Evolutionary conservation across 495 filamentous ascomycete species (phyloP).

Genomic region (Chaetomium cochliodes): DNA sequence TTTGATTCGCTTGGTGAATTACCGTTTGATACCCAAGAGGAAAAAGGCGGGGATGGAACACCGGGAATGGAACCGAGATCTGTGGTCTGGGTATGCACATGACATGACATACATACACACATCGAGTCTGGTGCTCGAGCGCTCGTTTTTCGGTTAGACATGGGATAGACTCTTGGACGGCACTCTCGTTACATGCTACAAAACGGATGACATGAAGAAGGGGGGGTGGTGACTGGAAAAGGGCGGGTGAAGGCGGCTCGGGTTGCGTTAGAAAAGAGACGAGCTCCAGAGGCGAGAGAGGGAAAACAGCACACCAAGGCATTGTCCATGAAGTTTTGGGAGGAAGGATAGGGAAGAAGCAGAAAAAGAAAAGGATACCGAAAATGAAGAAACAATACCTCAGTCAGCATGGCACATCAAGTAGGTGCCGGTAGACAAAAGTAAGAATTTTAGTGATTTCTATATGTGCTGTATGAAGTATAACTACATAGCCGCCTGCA

Average conservation of each 20-base stretch:
- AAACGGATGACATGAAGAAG: background rate
- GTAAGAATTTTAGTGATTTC: too few species aligned
- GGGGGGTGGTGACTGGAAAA: background rate
- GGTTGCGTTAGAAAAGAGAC: background rate
- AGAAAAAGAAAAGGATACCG: background rate
- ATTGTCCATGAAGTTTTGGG: background rate
- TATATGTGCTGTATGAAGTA: too few species aligned
- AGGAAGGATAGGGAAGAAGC: too few species aligned
- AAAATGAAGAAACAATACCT: background rate
- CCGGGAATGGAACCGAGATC: background rate
- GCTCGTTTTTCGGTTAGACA: background rate
- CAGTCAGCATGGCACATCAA: too few species aligned
- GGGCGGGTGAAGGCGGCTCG: background rate
- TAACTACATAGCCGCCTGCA: too few species aligned
- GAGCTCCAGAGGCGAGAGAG: background rate
- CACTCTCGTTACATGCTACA: background rate
- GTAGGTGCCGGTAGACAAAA: too few species aligned
- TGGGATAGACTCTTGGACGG: background rate
- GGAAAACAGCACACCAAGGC: background rate
- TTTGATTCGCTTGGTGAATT: constrained; percentile 7
- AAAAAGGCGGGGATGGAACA: background rate
- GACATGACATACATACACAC: background rate
- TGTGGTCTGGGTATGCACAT: background rate
- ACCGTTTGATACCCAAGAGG: constrained; percentile 13
- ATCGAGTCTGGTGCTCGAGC: background rate